Conservation (phyloP, 75 land plant species). For the Cryptomeria japonica region DNA sequence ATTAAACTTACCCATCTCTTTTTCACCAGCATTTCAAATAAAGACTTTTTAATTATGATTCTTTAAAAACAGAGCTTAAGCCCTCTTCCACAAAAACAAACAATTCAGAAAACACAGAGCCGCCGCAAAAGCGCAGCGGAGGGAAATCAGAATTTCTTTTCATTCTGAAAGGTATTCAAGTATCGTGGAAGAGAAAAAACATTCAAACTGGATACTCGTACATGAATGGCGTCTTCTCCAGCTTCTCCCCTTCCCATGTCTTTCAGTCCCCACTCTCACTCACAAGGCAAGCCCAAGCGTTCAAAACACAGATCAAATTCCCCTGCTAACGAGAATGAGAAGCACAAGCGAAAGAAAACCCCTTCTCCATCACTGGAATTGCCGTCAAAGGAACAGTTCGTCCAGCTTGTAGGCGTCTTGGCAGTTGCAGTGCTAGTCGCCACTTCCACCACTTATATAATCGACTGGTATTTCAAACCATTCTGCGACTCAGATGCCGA, state of each 20-base stretch:
- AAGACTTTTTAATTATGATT: no score
- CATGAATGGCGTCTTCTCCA: not conserved
- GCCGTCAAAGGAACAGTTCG: constrained; percentile 3
- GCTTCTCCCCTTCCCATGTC: constrained; percentile 1
- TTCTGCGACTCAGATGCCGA: constrained; percentile 9
- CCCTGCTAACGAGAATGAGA: not conserved
- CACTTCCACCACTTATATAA: not conserved
- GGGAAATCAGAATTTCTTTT: not conserved
- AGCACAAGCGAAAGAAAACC: not conserved
- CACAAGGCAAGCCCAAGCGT: not conserved
- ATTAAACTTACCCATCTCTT: no score
- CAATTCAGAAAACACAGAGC: no score
- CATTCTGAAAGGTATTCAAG: not conserved
- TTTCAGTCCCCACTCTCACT: not conserved
- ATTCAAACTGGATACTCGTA: not conserved
- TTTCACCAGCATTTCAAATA: no score
- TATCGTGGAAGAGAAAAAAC: not conserved
- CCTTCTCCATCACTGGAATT: not conserved
- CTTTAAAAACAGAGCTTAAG: no score
- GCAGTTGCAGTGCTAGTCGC: constrained; percentile 8
- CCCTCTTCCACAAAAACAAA: no score
- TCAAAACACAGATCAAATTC: not conserved
- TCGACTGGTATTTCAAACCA: constrained; percentile 6
- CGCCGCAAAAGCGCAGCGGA: no score
- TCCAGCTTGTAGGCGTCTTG: not conserved